Base-by-base conservation (phyloP, 2,329 filamentous ascomycete species). In the Ophiocordyceps australis region DNA sequence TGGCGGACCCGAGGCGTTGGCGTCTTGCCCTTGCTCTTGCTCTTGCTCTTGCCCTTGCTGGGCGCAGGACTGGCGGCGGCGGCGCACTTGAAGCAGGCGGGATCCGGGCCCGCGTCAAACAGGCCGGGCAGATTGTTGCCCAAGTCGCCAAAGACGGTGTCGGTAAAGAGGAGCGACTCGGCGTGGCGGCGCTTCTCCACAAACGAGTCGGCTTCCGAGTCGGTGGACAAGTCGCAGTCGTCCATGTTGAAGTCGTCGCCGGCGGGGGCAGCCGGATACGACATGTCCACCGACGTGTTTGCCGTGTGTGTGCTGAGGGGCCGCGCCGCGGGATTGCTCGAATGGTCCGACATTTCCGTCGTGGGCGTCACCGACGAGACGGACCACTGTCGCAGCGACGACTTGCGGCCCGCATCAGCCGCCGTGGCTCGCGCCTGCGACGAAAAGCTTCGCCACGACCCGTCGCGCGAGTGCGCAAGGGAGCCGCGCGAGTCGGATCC, bases 291-390 rank as follows among this genome's bases (percentile, higher is more conserved):
- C 0, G 57, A 60, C 0, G 57, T 62, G 16, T 49, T 52, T 7
- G 52, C 47, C 0, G 58, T 61, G 28, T 58, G 53, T 14, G 45
- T 48, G 3, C 57, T 60, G 16, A 46, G 45, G 1, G 55, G 52
- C 3, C 52, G 42, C 4, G 32, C 38, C n/a, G 49, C 51, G 4
- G 42, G 41, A 23, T 51, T 54, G 10, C 55, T 58, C 27, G 50
- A 52, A 14, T 43, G 36, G 25, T 50, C 55, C 4, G 54, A 55
- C 2, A 28, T 16, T 7, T 33, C 33, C 10, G 45, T 41, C 3
- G 50, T 52, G 9, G 47, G 50, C 4, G 55, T 54, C 7, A 52
- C 43, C 0, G 56, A 61, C 4, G 54, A 52, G 8, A 53, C 38
- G 5, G 57, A 60, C 43, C 46, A 54, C 12, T 50, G 47, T 7